These are phyloP conservation scores for Gastroboletus turbinatus DNA, from an alignment of 1,284 basidiomycete species.

Conservation along the genomic window DNA sequence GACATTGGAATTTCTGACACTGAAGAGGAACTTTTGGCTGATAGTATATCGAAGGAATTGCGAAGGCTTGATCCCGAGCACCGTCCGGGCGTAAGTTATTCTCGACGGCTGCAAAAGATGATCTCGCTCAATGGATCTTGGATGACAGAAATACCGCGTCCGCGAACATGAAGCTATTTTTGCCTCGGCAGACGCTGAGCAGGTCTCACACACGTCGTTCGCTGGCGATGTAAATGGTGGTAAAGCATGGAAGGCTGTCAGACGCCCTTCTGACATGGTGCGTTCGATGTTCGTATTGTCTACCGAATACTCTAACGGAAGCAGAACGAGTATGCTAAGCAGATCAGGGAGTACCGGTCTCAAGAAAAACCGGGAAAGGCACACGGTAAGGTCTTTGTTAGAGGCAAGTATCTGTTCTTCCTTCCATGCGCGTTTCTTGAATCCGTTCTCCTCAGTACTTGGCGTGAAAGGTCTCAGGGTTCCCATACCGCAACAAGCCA, in stretches of 20 bases:
- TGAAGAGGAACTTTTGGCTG: conserved; percentile 55
- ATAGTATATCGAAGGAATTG: conserved; percentile 69
- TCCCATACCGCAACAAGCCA: conserved; percentile 73
- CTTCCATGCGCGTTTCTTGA: background rate
- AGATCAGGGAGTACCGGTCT: conserved; percentile 78
- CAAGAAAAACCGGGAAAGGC: conserved; percentile 78
- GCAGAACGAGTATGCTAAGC: conserved; percentile 89
- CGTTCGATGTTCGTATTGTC: conserved; percentile 22
- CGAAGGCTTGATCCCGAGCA: conserved; percentile 51
- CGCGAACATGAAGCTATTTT: conserved; percentile 79
- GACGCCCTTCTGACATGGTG: conserved; percentile 92
- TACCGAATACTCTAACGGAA: background rate
- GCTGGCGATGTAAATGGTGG: conserved; percentile 82
- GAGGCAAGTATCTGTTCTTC: conserved; percentile 50
- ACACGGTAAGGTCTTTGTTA: conserved; percentile 92
- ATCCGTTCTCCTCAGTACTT: conserved; percentile 54
- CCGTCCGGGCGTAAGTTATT: conserved; percentile 47
- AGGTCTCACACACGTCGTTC: conserved; percentile 62
- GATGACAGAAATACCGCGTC: conserved; percentile 54
- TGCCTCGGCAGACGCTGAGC: conserved; percentile 71
- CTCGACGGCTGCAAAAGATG: background rate
- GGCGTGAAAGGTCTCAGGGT: conserved; percentile 72
- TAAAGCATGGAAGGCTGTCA: conserved; percentile 85
- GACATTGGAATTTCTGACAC: conserved; percentile 40
- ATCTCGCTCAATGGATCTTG: conserved; percentile 3